phyloP scores from a whole-genome alignment of 2,329 filamentous ascomycete genomes.

The Colletotrichum sp. region DNA sequence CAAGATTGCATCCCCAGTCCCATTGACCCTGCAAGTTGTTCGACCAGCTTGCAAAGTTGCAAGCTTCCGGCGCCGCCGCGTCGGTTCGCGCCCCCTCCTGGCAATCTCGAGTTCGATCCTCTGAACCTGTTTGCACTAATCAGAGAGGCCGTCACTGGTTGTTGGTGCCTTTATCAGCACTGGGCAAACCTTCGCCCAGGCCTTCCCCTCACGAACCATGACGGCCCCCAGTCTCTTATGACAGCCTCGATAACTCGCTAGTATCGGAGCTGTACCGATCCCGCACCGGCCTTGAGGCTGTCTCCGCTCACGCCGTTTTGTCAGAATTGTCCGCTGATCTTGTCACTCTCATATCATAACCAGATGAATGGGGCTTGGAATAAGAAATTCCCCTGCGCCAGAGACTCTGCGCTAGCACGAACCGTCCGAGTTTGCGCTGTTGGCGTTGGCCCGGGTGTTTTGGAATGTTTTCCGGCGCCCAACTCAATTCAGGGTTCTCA shows the following conservation, averaged over 20 bases:
- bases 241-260: not conserved
- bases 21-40: not conserved
- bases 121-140: slow-evolving; percentile 1
- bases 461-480: not conserved
- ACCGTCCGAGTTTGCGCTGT: not conserved
- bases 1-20: slow-evolving; percentile 14
- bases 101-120: not conserved
- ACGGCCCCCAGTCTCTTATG: not conserved
- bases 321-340: not conserved
- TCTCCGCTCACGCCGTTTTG: not conserved
- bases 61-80: slow-evolving; percentile 14
- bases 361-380: not conserved
- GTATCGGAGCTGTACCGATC: not conserved
- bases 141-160: not conserved
- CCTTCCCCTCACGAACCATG: slow-evolving; percentile 11
- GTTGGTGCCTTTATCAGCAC: not conserved
- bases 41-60: not conserved
- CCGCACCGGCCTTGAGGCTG: not conserved
- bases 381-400: not conserved
- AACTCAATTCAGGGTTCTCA: not conserved
- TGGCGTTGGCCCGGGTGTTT: slow-evolving; percentile 1
- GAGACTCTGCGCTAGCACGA: not conserved
- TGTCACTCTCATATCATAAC: not conserved
- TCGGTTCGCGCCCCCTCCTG: slow-evolving; percentile 18
- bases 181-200: not conserved